Conservation (phyloP, 495 filamentous ascomycete species). For the Annulohypoxylon moriforme region DNA sequence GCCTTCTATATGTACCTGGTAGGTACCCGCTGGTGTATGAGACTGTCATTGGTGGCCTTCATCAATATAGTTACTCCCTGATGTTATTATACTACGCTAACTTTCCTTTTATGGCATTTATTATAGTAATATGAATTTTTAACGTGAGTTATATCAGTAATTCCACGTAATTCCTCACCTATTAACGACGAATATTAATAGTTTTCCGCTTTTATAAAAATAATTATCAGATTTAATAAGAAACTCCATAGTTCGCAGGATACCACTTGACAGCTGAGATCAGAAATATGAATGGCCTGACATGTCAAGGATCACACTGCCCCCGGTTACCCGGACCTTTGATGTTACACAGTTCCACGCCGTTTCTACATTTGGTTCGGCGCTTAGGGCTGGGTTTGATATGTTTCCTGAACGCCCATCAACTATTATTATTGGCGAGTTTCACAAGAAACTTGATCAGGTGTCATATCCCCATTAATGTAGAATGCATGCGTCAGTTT, state of each 20-base stretch:
- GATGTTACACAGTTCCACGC: slow-evolving; percentile 10
- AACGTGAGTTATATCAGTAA: background rate
- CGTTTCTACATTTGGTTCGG: background rate
- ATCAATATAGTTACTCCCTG: background rate
- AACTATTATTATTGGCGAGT: slow-evolving; percentile 4
- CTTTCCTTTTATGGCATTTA: background rate
- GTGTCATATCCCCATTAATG: background rate
- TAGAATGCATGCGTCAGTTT: background rate
- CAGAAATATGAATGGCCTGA: slow-evolving; percentile 5
- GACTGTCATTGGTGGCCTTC: background rate
- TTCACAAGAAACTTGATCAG: background rate
- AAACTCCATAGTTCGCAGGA: slow-evolving; percentile 1
- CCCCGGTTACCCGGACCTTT: slow-evolving; percentile 1
- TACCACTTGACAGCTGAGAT: background rate
- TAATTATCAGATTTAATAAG: background rate
- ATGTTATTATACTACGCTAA: background rate
- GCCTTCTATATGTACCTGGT: background rate
- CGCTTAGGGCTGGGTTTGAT: background rate
- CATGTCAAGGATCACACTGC: background rate
- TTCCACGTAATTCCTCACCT: background rate
- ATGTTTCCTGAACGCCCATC: background rate
- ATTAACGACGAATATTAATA: background rate
- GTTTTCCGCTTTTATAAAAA: background rate
- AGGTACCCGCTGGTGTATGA: background rate
- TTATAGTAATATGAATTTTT: background rate